phyloP scores from a whole-genome alignment of 768 basidiomycete species.

The Naganishia friedmannii region DNA sequence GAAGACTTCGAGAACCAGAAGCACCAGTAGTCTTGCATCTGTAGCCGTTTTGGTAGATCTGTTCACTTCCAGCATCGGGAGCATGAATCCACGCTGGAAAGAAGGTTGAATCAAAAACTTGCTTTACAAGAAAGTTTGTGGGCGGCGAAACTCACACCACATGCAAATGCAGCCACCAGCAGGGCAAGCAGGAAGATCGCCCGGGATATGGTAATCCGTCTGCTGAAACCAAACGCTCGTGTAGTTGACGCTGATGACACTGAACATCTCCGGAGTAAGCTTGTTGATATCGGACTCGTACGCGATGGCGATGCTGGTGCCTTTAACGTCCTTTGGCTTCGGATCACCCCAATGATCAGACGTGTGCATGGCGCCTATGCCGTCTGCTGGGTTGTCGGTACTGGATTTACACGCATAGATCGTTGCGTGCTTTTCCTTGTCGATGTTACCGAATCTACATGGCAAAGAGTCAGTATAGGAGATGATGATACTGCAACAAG shows the following conservation, averaged over 20 bases:
- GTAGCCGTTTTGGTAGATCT: constrained; percentile 44
- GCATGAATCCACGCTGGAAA: constrained; percentile 43
- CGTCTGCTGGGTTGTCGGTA: constrained; percentile 34
- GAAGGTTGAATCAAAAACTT: background rate
- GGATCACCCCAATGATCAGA: constrained; percentile 39
- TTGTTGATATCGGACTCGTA: constrained; percentile 39
- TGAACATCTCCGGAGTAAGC: constrained; percentile 43
- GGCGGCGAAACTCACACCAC: constrained; percentile 35
- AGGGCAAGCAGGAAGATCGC: constrained; percentile 49
- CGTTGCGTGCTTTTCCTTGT: constrained; percentile 34
- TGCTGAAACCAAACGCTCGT: constrained; percentile 47
- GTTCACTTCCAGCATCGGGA: constrained; percentile 39
- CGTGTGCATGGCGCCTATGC: constrained; percentile 48
- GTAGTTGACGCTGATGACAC: constrained; percentile 42
- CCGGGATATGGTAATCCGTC: constrained; percentile 48
- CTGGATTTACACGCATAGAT: constrained; percentile 43
- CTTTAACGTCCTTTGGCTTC: constrained; percentile 44
- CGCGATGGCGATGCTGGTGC: constrained; percentile 43
- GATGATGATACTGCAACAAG: background rate
- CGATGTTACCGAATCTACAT: constrained; percentile 22
- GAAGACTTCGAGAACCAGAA: constrained; percentile 38
- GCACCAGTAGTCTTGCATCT: constrained; percentile 48
- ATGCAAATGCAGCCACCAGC: constrained; percentile 47
- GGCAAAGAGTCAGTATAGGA: background rate
- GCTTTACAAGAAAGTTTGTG: background rate